These are phyloP conservation scores for Paracoccidioides brasiliensis DNA, from an alignment of 2,329 filamentous ascomycete species.

Conservation along the genomic window DNA sequence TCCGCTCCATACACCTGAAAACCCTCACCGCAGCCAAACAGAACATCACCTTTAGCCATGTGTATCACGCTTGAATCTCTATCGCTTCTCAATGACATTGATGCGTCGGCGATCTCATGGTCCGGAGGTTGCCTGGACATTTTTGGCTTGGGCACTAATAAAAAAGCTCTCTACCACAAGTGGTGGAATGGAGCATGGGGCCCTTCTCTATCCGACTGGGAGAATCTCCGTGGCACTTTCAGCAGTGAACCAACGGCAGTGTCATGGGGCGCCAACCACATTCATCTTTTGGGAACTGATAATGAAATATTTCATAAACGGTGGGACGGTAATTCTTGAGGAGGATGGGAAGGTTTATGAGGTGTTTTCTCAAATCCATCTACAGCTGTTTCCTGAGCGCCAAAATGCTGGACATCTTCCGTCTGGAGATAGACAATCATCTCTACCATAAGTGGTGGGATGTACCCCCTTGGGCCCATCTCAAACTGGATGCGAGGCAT, in stretches of 20 bases:
- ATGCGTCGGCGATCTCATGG: slow-evolving; percentile 11
- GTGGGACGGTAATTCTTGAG: slow-evolving; percentile 15
- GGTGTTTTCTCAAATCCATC: slow-evolving; percentile 13
- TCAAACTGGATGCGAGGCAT: slow-evolving; percentile 9
- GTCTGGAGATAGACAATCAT: slow-evolving; percentile 11
- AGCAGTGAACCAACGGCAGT: slow-evolving; percentile 16
- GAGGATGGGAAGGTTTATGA: slow-evolving; percentile 9
- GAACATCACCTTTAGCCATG: too few relatives aligned
- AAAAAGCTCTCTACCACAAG: slow-evolving; percentile 11
- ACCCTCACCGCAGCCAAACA: too few relatives aligned
- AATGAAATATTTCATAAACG: slow-evolving; percentile 18
- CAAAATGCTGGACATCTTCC: slow-evolving; percentile 13
- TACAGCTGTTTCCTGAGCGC: slow-evolving; percentile 11
- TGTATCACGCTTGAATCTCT: not conserved
- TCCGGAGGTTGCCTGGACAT: slow-evolving; percentile 9
- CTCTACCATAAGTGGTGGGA: slow-evolving; percentile 13
- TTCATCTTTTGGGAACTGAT: slow-evolving; percentile 20
- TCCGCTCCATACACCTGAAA: too few relatives aligned
- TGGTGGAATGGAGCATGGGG: slow-evolving; percentile 11
- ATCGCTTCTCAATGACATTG: slow-evolving; percentile 8
- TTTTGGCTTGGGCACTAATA: slow-evolving; percentile 12
- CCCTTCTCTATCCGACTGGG: slow-evolving; percentile 14
- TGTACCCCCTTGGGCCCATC: slow-evolving; percentile 9
- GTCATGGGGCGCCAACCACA: slow-evolving; percentile 16
- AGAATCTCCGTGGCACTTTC: slow-evolving; percentile 19